Evolutionary conservation across 2,329 filamentous ascomycete species (phyloP).

Genomic region (Pseudogymnoascus sp.): DNA sequence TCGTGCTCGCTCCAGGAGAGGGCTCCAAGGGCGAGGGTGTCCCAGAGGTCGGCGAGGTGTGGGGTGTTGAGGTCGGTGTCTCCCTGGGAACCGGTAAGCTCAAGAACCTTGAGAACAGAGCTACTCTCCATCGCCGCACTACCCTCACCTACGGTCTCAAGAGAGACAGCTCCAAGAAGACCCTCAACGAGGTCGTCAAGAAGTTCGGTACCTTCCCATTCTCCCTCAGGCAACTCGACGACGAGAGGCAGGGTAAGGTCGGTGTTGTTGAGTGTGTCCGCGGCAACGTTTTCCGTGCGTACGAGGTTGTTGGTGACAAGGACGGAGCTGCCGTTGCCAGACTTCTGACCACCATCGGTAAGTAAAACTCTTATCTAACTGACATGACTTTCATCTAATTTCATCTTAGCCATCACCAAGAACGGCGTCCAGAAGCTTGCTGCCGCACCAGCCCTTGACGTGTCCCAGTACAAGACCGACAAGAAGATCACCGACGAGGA

Average conservation of each 20-base stretch:
- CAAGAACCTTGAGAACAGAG: constrained; percentile 80
- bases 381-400: too few species aligned
- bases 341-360: constrained; percentile 87
- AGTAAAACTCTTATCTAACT: too few species aligned
- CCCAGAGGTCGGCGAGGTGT: constrained; percentile 86
- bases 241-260: constrained; percentile 92
- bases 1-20: constrained; percentile 81
- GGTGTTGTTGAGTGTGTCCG: constrained; percentile 96
- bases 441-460: constrained; percentile 66
- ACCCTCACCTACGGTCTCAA: constrained; percentile 88
- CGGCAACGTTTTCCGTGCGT: constrained; percentile 85
- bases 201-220: constrained; percentile 98
- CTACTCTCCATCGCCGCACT: constrained; percentile 90
- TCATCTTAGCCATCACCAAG: constrained; percentile 96
- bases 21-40: constrained; percentile 85
- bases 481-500: constrained; percentile 98
- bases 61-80: constrained; percentile 95
- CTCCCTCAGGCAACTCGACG: constrained; percentile 91
- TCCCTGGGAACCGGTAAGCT: constrained; percentile 89
- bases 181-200: constrained; percentile 90
- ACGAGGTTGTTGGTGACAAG: constrained; percentile 93
- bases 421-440: constrained; percentile 87
- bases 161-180: constrained; percentile 85
- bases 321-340: constrained; percentile 79
- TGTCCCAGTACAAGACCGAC: constrained; percentile 81